Base-by-base conservation (phyloP, 2,329 filamentous ascomycete genomes). In the Sporothrix globosa region DNA sequence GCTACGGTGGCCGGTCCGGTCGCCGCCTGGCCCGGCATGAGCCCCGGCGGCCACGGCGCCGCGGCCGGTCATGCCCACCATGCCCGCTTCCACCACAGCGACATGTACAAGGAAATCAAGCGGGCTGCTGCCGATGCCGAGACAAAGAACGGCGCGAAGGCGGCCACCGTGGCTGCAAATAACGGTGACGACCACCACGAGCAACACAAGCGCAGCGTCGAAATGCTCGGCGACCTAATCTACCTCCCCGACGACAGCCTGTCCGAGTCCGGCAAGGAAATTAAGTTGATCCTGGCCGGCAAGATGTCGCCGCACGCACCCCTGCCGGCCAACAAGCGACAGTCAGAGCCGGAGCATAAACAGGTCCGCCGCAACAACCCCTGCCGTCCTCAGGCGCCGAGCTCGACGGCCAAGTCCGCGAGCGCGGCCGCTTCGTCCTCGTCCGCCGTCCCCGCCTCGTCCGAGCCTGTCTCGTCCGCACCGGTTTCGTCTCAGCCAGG, bases 161-260 rank as follows among this genome's bases (percentile, higher is more conserved):
- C 27, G 7, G 46, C 34, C 14, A 17, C n/a, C 34, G 58, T 24
- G 17, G 34, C 14, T 5, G 24, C 30, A 14, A 14, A 39, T 4
- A 7, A 54, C 6, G 27, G 19, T 34, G 14, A 67, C 6, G 44
- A n/a, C 34, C 10, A 67, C 21, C 54, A 24, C 53, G 27, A n/a
- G 4, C 13, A 56, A 21, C 58, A 34, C 21, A 19, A 19, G 13
- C 24, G 17, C 58, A 48, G 50, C 52, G 27, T 11, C 48, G 56
- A 39, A 14, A 58, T 74, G 30, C 74, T 83, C 17, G 82, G 82
- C 24, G 81, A 83, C 70, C 80, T 83, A 7, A 67, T 73, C 21
- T 76, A 73, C 2, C 75, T 72, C 21, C 5, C n/a, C 52, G 71
- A 77, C 72, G 72, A 71, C 24, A 68, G 78, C 34, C 78, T 83